Percentiles rank a stretch among this genome's conserved stretches.
Conservation (phyloP, 1,284 basidiomycete genomes). For the Leccinum pachyderme region DNA sequence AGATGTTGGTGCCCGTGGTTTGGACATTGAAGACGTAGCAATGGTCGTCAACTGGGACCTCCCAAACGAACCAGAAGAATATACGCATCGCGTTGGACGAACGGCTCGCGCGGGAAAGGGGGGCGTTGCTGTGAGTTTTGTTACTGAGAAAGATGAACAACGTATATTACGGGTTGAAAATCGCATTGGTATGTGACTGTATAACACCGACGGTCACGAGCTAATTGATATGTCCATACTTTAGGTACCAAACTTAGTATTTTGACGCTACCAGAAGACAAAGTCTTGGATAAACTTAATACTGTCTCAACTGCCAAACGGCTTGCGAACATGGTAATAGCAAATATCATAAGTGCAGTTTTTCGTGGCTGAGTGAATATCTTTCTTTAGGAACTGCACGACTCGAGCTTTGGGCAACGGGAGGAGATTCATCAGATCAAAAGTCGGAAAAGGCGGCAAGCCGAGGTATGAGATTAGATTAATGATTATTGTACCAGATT, state of each 20-base stretch:
- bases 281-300: slow-evolving; percentile 86
- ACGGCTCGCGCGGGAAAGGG: slow-evolving; percentile 93
- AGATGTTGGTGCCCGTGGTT: slow-evolving; percentile 90
- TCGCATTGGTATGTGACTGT: slow-evolving; percentile 69
- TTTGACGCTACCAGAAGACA: slow-evolving; percentile 75
- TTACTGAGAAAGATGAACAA: slow-evolving; percentile 92
- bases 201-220: not conserved
- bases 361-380: slow-evolving; percentile 11
- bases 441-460: slow-evolving; percentile 38
- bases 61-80: slow-evolving; percentile 73
- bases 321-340: slow-evolving; percentile 85
- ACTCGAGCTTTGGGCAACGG: slow-evolving; percentile 87
- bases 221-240: not conserved
- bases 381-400: slow-evolving; percentile 75
- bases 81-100: slow-evolving; percentile 81
- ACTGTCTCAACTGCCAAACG: slow-evolving; percentile 89
- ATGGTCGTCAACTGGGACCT: slow-evolving; percentile 98
- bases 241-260: slow-evolving; percentile 74
- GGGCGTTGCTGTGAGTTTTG: slow-evolving; percentile 91
- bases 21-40: slow-evolving; percentile 95
- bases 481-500: not conserved
- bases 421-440: slow-evolving; percentile 80
- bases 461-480: slow-evolving; percentile 7
- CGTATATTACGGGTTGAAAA: slow-evolving; percentile 82
- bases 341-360: not conserved